Conservation (phyloP, 2,329 filamentous ascomycete genomes). For the Fusarium tuaranense region DNA sequence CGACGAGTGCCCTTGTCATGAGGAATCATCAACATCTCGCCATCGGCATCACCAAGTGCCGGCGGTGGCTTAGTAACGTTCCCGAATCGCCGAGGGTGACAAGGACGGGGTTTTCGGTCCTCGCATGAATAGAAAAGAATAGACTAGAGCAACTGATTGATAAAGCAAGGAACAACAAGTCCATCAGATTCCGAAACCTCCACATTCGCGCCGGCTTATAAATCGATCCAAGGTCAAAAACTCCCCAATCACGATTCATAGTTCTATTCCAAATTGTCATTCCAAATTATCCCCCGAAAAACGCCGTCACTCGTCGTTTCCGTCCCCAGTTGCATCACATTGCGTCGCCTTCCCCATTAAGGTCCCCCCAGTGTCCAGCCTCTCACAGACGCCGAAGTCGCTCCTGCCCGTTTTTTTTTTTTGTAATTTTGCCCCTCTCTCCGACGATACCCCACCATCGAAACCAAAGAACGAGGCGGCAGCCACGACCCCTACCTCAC, state of each 20-base stretch:
- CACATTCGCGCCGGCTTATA: constrained; percentile 8
- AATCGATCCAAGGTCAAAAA: constrained; percentile 19
- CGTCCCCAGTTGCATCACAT: constrained; percentile 4
- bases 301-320: background rate
- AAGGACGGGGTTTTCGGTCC: background rate
- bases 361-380: background rate
- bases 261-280: constrained; percentile 33
- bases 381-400: constrained; percentile 30
- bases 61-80: constrained; percentile 3
- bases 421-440: background rate
- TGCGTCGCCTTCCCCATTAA: constrained; percentile 3
- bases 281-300: constrained; percentile 25
- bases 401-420: constrained; percentile 17
- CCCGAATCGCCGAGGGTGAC: constrained; percentile 3
- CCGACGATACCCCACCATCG: constrained; percentile 23
- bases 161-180: constrained; percentile 16
- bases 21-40: constrained; percentile 32
- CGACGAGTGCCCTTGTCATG: constrained; percentile 20
- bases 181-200: constrained; percentile 25
- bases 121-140: background rate
- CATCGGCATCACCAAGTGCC: constrained; percentile 2
- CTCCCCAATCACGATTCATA: background rate
- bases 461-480: background rate
- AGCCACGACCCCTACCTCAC: background rate
- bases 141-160: constrained; percentile 23